Conservation (phyloP, 2,329 filamentous ascomycete genomes). For the Albophoma yamanashiensis region DNA sequence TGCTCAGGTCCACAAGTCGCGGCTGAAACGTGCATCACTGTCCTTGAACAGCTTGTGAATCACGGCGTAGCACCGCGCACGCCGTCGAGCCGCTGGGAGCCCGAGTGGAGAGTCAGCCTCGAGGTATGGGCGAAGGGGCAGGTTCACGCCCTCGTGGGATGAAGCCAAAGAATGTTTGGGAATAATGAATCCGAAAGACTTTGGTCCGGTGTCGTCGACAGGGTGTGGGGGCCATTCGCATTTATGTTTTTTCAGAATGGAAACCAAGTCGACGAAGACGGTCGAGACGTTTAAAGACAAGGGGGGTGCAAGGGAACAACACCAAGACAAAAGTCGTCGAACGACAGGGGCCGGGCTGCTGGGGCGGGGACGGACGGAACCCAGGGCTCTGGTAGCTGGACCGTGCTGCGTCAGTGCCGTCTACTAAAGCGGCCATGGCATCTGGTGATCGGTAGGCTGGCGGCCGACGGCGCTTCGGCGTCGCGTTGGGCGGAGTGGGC, state of each 20-base stretch:
- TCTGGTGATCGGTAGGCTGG: conserved; percentile 16
- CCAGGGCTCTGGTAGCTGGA: conserved; percentile 9
- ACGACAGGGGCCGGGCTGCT: conserved; percentile 3
- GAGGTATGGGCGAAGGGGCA: not conserved
- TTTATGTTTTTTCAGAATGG: conserved; percentile 22
- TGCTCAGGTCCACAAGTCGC: not conserved
- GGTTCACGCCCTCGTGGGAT: not conserved
- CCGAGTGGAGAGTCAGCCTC: not conserved
- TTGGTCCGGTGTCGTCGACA: not conserved
- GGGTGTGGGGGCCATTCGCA: conserved; percentile 17
- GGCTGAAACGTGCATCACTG: not conserved
- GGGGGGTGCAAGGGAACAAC: conserved; percentile 3
- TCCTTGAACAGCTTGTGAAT: not conserved
- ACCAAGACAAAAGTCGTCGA: conserved; percentile 3
- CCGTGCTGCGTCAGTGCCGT: conserved; percentile 6
- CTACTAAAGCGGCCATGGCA: conserved; percentile 6
- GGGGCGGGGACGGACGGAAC: conserved; percentile 9
- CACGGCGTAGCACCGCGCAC: not conserved
- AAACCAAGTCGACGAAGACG: not conserved
- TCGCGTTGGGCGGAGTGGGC: conserved; percentile 8
- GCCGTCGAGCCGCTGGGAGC: not conserved
- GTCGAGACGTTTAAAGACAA: not conserved
- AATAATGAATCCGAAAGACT: not conserved
- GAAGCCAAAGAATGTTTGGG: not conserved
- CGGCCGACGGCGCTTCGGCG: conserved; percentile 11